phyloP scores from a whole-genome alignment of 2,329 filamentous ascomycete genomes.

The Penicillium brevicompactum region DNA sequence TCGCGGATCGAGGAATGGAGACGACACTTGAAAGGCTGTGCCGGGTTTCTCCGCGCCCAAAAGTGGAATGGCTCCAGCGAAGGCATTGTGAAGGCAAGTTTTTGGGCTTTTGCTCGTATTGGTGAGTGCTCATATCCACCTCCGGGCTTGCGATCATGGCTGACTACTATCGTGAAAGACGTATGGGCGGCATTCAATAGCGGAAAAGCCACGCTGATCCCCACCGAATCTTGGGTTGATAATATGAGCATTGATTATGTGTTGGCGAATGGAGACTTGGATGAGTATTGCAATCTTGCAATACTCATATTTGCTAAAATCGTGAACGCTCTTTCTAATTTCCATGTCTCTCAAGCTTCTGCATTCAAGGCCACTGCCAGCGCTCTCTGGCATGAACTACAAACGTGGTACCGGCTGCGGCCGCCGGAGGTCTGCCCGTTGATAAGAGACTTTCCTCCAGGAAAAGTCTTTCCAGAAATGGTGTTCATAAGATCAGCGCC shows the following conservation, averaged over 20 bases:
- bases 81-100: slow-evolving; percentile 18
- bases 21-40: slow-evolving; percentile 19
- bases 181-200: slow-evolving; percentile 17
- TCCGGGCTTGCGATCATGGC: not conserved
- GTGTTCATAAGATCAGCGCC: not conserved
- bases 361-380: not conserved
- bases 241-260: slow-evolving; percentile 10
- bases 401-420: not conserved
- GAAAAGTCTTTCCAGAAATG: not conserved
- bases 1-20: slow-evolving; percentile 16
- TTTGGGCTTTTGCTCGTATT: slow-evolving; percentile 22
- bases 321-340: slow-evolving; percentile 9
- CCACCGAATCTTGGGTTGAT: slow-evolving; percentile 16
- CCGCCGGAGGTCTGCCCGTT: not conserved
- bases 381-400: not conserved
- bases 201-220: slow-evolving; percentile 13
- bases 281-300: slow-evolving; percentile 18
- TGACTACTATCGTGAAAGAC: slow-evolving; percentile 5
- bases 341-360: not conserved
- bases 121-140: slow-evolving; percentile 3
- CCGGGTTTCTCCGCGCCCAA: slow-evolving; percentile 7
- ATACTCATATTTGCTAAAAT: slow-evolving; percentile 14
- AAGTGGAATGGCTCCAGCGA: slow-evolving; percentile 16
- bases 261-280: slow-evolving; percentile 9
- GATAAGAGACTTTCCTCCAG: not conserved